Conservation (phyloP, 2,329 filamentous ascomycete species). For the Fusarium setosum region DNA sequence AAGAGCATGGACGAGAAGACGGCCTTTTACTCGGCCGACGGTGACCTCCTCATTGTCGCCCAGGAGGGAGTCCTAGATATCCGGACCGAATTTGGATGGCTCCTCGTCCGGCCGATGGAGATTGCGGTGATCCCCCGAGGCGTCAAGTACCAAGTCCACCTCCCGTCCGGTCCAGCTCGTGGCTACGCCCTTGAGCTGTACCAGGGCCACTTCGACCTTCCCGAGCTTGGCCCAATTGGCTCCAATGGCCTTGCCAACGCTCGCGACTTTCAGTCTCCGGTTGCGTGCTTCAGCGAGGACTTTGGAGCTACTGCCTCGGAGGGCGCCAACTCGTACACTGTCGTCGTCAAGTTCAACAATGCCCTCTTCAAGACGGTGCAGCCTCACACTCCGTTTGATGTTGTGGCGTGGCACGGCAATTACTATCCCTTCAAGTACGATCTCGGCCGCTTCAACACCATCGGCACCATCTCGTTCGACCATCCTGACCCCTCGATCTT, state of each 20-base stretch:
- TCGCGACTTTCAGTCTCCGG: conserved; percentile 79
- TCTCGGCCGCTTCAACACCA: conserved; percentile 79
- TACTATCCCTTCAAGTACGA: conserved; percentile 89
- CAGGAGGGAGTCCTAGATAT: conserved; percentile 82
- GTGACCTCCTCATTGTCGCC: conserved; percentile 80
- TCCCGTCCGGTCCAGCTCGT: conserved; percentile 70
- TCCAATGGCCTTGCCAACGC: conserved; percentile 80
- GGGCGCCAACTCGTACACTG: conserved; percentile 53
- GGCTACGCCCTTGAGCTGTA: conserved; percentile 84
- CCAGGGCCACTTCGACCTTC: conserved; percentile 77
- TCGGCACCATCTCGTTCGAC: conserved; percentile 79
- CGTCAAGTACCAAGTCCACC: conserved; percentile 77
- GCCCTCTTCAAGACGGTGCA: conserved; percentile 74
- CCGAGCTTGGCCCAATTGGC: conserved; percentile 79
- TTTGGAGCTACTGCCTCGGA: conserved; percentile 53
- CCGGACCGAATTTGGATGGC: conserved; percentile 79
- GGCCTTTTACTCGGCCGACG: conserved; percentile 88
- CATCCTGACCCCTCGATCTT: conserved; percentile 85
- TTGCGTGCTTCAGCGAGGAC: conserved; percentile 76
- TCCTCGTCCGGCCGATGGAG: conserved; percentile 82
- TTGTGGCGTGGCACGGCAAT: conserved; percentile 84
- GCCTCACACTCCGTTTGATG: conserved; percentile 79
- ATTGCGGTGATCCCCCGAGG: conserved; percentile 82
- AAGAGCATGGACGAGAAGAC: conserved; percentile 79
- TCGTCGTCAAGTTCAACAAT: conserved; percentile 75